These are phyloP conservation scores for Termitomyces heimii DNA, from an alignment of 768 basidiomycete genomes.

Conservation along the genomic window DNA sequence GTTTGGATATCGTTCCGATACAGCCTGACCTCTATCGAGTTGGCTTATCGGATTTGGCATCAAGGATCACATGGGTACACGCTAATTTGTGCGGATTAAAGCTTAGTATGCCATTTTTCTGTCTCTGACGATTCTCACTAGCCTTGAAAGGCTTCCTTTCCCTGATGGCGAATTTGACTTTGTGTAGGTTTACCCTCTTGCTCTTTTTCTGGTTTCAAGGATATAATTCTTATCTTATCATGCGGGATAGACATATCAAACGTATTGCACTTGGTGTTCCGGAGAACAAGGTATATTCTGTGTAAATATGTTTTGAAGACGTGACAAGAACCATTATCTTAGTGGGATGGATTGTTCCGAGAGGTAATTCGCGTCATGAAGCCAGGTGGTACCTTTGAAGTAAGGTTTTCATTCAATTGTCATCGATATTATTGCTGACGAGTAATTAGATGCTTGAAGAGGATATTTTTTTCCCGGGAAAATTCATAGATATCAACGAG, in stretches of 20 bases:
- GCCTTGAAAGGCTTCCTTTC: constrained; percentile 67
- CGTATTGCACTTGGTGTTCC: constrained; percentile 71
- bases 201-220: not conserved
- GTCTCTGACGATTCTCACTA: constrained; percentile 16
- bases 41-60: constrained; percentile 49
- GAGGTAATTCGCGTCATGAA: constrained; percentile 70
- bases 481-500: constrained; percentile 28
- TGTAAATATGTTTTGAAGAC: not conserved
- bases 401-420: constrained; percentile 18
- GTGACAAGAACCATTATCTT: not conserved
- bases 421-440: not conserved
- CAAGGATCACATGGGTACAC: constrained; percentile 66
- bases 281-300: constrained; percentile 56
- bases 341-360: constrained; percentile 69
- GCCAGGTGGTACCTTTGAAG: constrained; percentile 69
- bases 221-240: not conserved
- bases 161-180: constrained; percentile 70
- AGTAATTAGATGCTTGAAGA: constrained; percentile 58
- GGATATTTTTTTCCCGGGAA: constrained; percentile 69
- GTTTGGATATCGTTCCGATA: constrained; percentile 65
- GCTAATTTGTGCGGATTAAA: constrained; percentile 59
- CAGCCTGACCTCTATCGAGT: constrained; percentile 62
- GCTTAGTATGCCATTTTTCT: not conserved
- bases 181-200: constrained; percentile 41
- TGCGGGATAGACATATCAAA: constrained; percentile 53